phyloP scores from a whole-genome alignment of 306 rosid genomes.

The Prunus mira region DNA sequence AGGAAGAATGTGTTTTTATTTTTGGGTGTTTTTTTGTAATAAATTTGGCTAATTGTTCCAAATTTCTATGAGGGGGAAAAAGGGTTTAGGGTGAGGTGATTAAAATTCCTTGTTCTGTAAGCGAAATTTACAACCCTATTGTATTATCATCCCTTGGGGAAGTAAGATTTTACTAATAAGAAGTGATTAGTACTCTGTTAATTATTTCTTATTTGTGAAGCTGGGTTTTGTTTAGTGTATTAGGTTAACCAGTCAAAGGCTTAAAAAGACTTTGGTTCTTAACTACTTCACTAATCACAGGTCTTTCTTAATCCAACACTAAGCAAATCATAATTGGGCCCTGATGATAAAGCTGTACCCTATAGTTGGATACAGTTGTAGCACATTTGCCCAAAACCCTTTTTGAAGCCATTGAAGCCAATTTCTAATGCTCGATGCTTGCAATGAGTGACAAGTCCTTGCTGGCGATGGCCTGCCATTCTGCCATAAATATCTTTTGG shows the following conservation, averaged over 20 bases:
- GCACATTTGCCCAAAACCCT: neutral
- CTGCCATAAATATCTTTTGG: neutral
- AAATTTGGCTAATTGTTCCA: slow-evolving; percentile 32
- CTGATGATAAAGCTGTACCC: neutral
- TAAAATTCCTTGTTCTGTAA: neutral
- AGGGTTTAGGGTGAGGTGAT: slow-evolving; percentile 9
- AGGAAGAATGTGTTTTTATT: slow-evolving; percentile 1
- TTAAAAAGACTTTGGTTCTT: neutral
- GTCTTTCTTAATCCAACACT: neutral
- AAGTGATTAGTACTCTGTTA: neutral
- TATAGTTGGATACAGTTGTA: slow-evolving; percentile 26
- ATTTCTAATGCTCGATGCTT: neutral
- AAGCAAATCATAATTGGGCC: neutral
- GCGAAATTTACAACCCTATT: neutral
- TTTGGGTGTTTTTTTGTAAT: slow-evolving; percentile 20
- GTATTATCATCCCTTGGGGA: neutral
- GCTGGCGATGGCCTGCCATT: slow-evolving; percentile 1
- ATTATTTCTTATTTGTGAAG: neutral
- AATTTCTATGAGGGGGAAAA: slow-evolving; percentile 9
- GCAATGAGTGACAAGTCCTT: neutral
- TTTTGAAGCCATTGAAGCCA: slow-evolving; percentile 8
- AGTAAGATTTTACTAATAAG: slow-evolving; percentile 14
- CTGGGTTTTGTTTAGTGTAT: neutral
- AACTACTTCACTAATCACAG: neutral
- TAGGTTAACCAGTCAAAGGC: neutral